These are phyloP conservation scores for Fennellomyces sp. DNA, from an alignment of 371 early-diverging fungal genomes.

Conservation along the genomic window DNA sequence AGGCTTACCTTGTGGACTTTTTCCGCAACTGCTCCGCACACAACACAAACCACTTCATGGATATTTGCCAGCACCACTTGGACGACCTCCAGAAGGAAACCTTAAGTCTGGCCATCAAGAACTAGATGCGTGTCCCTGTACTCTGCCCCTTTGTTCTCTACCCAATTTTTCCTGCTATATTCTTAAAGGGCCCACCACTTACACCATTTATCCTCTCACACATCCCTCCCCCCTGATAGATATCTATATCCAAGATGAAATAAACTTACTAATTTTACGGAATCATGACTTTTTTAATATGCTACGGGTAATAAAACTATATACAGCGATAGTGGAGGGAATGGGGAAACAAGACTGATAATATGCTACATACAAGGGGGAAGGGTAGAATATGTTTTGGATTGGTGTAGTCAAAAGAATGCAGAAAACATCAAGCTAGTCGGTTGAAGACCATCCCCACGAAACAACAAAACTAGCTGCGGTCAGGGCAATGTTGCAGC, in stretches of 20 bases:
- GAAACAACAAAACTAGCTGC: conserved; percentile 40
- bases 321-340: too few species aligned
- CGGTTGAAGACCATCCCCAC: conserved; percentile 45
- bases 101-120: conserved; percentile 12
- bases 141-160: not conserved
- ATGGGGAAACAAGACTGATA: too few species aligned
- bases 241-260: conserved; percentile 1
- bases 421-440: not conserved
- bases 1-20: conserved; percentile 71
- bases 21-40: conserved; percentile 68
- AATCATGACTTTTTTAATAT: not conserved
- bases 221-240: not conserved
- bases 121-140: not conserved
- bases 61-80: conserved; percentile 42
- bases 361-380: too few species aligned
- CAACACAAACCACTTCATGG: conserved; percentile 60
- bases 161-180: not conserved
- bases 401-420: not conserved
- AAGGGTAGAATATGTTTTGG: not conserved
- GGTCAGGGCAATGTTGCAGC: conserved; percentile 25
- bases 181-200: too few species aligned
- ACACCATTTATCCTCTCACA: not conserved
- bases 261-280: not conserved
- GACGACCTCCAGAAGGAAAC: conserved; percentile 36
- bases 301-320: not conserved